These are phyloP conservation scores for Wickerhamiella hasegawae DNA, from an alignment of 805 yeast species.

Conservation along the genomic window DNA sequence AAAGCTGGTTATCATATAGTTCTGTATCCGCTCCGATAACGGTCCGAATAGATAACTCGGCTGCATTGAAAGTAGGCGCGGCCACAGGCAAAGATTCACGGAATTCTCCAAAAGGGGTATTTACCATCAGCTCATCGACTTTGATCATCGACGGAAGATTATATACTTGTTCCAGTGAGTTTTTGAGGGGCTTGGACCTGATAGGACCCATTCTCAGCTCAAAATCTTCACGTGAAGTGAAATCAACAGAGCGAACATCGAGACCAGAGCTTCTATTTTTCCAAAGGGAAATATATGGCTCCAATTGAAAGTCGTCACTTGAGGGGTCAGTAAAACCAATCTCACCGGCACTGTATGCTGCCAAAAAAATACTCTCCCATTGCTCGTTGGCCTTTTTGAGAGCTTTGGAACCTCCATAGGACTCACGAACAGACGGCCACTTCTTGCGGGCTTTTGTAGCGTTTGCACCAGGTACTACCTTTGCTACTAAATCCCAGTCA, in stretches of 20 bases:
- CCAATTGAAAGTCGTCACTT: slow-evolving; percentile 31
- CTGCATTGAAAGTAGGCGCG: slow-evolving; percentile 16
- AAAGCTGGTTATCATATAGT: slow-evolving; percentile 30
- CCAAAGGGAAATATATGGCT: slow-evolving; percentile 50
- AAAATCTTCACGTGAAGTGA: slow-evolving; percentile 27
- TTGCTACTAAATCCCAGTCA: slow-evolving; percentile 48
- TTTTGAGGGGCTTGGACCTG: slow-evolving; percentile 19
- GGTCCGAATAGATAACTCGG: slow-evolving; percentile 21
- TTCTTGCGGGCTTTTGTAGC: slow-evolving; percentile 36
- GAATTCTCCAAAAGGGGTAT: slow-evolving; percentile 23
- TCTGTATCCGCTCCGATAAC: slow-evolving; percentile 40
- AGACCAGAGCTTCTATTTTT: slow-evolving; percentile 22
- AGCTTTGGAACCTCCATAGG: slow-evolving; percentile 43
- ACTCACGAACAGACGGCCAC: slow-evolving; percentile 56
- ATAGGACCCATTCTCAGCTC: slow-evolving; percentile 29
- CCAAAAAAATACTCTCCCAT: slow-evolving; percentile 52
- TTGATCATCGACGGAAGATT: slow-evolving; percentile 55
- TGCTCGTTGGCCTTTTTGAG: slow-evolving; percentile 35
- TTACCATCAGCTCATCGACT: slow-evolving; percentile 36
- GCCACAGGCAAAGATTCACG: neutral
- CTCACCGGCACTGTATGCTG: slow-evolving; percentile 39
- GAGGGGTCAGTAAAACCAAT: slow-evolving; percentile 22
- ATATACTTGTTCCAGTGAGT: slow-evolving; percentile 25
- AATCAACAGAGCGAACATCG: slow-evolving; percentile 3
- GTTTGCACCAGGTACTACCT: slow-evolving; percentile 28